Percentiles rank a stretch among this genome's conserved stretches.
Conservation (phyloP, 108 stramenopile genomes). For the Cyclotella choctawhatcheeana region DNA sequence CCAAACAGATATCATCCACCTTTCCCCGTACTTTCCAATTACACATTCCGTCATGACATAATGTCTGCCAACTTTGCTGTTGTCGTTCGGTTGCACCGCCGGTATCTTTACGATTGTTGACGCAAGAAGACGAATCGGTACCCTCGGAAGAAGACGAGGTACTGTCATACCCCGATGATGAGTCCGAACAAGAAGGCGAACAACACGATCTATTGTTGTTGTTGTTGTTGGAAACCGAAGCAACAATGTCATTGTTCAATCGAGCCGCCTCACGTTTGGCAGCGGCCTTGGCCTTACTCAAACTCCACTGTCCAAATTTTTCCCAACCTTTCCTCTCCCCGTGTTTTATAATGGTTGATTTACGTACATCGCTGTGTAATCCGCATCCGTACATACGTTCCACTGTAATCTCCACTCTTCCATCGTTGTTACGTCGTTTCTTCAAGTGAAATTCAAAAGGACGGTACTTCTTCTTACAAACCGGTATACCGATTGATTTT, state of each 20-base stretch:
- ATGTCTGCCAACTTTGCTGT: constrained; percentile 40
- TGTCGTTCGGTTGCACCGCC: no score
- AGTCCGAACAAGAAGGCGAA: constrained; percentile 13
- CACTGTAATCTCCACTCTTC: constrained; percentile 54
- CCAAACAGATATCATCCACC: constrained; percentile 70
- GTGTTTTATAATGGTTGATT: constrained; percentile 63
- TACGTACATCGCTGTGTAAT: constrained; percentile 67
- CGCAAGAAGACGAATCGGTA: constrained; percentile 19
- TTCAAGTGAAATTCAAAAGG: constrained; percentile 70
- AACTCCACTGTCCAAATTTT: constrained; percentile 87
- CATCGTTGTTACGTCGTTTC: constrained; percentile 22
- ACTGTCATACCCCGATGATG: constrained; percentile 26
- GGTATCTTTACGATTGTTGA: constrained; percentile 41
- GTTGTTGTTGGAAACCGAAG: background rate
- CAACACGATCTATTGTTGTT: no score
- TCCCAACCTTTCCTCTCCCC: constrained; percentile 86
- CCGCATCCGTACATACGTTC: constrained; percentile 85
- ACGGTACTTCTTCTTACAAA: constrained; percentile 90
- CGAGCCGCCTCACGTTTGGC: constrained; percentile 61
- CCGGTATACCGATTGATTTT: constrained; percentile 82
- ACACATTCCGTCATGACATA: constrained; percentile 85
- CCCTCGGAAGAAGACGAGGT: constrained; percentile 21
- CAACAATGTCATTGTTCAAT: constrained; percentile 30
- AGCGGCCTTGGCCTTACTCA: constrained; percentile 69
- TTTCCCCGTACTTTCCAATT: constrained; percentile 80